Base-by-base conservation (phyloP, 2,329 filamentous ascomycete genomes). In the Didymella arachidicola region DNA sequence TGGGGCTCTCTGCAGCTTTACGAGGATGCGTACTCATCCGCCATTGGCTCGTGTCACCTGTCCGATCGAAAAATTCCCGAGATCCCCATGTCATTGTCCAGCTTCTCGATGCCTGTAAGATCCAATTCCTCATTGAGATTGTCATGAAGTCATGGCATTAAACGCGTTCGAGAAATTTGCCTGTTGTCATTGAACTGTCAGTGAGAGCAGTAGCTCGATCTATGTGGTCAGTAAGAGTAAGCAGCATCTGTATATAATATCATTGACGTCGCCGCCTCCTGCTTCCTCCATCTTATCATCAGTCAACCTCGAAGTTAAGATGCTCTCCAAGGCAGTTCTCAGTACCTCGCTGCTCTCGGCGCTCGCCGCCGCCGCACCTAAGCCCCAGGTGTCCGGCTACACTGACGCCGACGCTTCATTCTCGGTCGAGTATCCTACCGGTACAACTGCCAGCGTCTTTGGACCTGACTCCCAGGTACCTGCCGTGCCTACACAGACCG, bases 331-430 rank as follows among this genome's bases (percentile, higher is more conserved):
- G 66, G 71, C 69, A 29, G 22, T 74, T 22, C 63, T 77, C 59
- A 66, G 71, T 52, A 72, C 72, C 43, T 68, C 71, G 57, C 65
- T 72, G 57, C 65, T 79, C 47, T 73, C 73, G 48, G 74, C 72
- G 53, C 68, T 74, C 26, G 75, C 68, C 62, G 71, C 67, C 18
- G 73, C 77, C 43, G 76, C 74, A 41, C 79, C 78, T 30, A 69
- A 70, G 57, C 76, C 77, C n/a, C 76, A 79, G 54, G 77, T 78
- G 16, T 51, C 79, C 54, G 81, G 80, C 39, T 83, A 83, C 72
- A 75, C 71, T 19, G 71, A 79, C 60, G 80, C 76, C 8, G 77
- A 80, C 68, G 79, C 79, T 34, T 76, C 79, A 22, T 80, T 79
- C 68, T 73, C 72, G 7, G 72, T 76, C 26, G 56, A 71, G 71